These are phyloP conservation scores for Monsonia emarginata DNA, from an alignment of 441 rosid genomes.

Conservation along the genomic window DNA sequence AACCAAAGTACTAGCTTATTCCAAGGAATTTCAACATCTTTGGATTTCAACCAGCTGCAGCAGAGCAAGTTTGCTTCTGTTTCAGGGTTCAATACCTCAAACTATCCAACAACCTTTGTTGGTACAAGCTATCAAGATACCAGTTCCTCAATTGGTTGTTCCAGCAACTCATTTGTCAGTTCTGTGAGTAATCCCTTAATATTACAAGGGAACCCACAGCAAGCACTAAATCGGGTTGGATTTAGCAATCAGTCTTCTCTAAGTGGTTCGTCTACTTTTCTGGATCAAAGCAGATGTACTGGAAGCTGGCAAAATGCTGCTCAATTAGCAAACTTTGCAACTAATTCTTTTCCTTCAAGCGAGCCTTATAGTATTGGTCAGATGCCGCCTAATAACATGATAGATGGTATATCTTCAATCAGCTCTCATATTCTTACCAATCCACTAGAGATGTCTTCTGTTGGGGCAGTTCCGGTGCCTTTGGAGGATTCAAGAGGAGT, in stretches of 20 bases:
- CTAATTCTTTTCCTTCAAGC: conserved; percentile 30
- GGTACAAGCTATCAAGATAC: conserved; percentile 33
- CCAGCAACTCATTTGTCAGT: conserved; percentile 23
- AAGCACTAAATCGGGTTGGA: conserved; percentile 23
- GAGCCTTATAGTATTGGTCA: conserved; percentile 28
- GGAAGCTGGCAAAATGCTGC: conserved; percentile 38
- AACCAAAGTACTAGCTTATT: conserved; percentile 39
- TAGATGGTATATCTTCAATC: conserved; percentile 22
- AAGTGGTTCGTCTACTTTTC: conserved; percentile 32
- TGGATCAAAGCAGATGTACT: conserved; percentile 35
- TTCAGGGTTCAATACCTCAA: conserved; percentile 26
- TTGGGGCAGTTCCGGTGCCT: conserved; percentile 20
- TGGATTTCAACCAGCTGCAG: conserved; percentile 49
- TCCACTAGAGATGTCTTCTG: conserved; percentile 30
- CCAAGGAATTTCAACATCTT: conserved; percentile 55
- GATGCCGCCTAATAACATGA: conserved; percentile 24
- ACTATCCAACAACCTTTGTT: conserved; percentile 23
- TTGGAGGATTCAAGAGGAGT: conserved; percentile 29
- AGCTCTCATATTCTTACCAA: conserved; percentile 26
- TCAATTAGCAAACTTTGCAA: conserved; percentile 32
- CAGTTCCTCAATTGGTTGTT: conserved; percentile 28
- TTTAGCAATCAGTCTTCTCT: conserved; percentile 44
- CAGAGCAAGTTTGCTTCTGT: conserved; percentile 23
- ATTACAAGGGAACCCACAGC: conserved; percentile 28
- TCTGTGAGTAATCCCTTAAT: conserved; percentile 28